These are phyloP conservation scores for Strobilomyces dryophilus DNA, from an alignment of 768 basidiomycete species.

Conservation along the genomic window DNA sequence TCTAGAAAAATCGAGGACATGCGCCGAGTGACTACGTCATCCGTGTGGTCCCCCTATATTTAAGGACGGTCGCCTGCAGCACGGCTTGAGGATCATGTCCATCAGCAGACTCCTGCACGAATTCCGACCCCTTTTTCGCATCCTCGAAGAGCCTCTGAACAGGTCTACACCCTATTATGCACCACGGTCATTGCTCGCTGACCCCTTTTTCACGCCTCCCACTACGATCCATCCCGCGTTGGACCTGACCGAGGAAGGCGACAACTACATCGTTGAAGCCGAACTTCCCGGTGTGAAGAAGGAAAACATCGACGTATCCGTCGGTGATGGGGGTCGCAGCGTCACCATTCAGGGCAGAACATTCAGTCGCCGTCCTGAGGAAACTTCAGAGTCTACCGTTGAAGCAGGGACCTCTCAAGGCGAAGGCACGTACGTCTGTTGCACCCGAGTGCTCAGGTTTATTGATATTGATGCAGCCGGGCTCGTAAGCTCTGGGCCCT, in stretches of 20 bases:
- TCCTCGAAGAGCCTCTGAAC: slow-evolving; percentile 67
- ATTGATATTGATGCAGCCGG: slow-evolving; percentile 4
- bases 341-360: slow-evolving; percentile 70
- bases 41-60: slow-evolving; percentile 8
- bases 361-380: slow-evolving; percentile 21
- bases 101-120: slow-evolving; percentile 65
- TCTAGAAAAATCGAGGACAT: slow-evolving; percentile 15
- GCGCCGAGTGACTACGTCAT: slow-evolving; percentile 13
- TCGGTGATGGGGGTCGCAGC: slow-evolving; percentile 67
- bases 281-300: slow-evolving; percentile 78
- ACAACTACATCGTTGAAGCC: slow-evolving; percentile 66
- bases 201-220: slow-evolving; percentile 43
- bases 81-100: slow-evolving; percentile 44
- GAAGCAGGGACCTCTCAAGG: slow-evolving; percentile 8
- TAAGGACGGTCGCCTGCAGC: neutral
- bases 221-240: slow-evolving; percentile 48
- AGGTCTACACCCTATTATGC: slow-evolving; percentile 28
- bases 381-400: slow-evolving; percentile 19
- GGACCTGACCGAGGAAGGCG: slow-evolving; percentile 63
- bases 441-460: no score
- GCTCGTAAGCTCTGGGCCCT: slow-evolving; percentile 17
- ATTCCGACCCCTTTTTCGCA: slow-evolving; percentile 69
- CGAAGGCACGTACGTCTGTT: slow-evolving; percentile 27
- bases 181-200: slow-evolving; percentile 41
- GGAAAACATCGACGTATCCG: slow-evolving; percentile 66